Evolutionary conservation across 257 asterid genomes (phyloP).

Genomic region (Anisodus acutangulus): DNA sequence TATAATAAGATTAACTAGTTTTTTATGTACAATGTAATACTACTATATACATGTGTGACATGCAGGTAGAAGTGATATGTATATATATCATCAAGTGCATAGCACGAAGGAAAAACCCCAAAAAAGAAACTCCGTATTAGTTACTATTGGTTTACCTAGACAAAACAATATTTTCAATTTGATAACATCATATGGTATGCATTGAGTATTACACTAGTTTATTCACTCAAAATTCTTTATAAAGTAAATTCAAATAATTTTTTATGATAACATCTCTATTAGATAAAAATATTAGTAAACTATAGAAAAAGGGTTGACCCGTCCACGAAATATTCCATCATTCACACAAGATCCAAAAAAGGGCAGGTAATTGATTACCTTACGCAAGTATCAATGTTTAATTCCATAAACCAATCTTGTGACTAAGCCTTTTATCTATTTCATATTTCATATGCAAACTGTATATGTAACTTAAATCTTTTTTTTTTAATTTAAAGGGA

Average conservation of each 20-base stretch:
- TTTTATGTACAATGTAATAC: neutral
- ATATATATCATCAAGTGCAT: slow-evolving; percentile 13
- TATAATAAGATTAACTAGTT: neutral
- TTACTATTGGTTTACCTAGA: neutral
- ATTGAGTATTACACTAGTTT: too few relatives aligned
- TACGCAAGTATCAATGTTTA: neutral
- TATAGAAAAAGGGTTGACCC: neutral
- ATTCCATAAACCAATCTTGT: neutral
- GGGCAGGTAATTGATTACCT: neutral
- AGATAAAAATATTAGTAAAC: neutral
- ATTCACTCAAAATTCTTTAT: neutral
- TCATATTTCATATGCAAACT: too few relatives aligned
- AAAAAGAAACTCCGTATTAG: neutral
- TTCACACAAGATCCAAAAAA: neutral
- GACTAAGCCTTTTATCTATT: too few relatives aligned
- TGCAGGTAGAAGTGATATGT: slow-evolving; percentile 20
- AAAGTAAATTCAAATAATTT: neutral
- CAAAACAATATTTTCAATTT: neutral
- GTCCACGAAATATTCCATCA: neutral
- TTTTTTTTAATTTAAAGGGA: too few relatives aligned
- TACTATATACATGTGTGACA: slow-evolving; percentile 3
- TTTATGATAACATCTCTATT: neutral
- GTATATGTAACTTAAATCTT: too few relatives aligned
- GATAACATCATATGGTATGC: too few relatives aligned
- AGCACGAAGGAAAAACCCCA: slow-evolving; percentile 1